Conservation (phyloP, 2,329 filamentous ascomycete species). For the Colletotrichum abscissum region DNA sequence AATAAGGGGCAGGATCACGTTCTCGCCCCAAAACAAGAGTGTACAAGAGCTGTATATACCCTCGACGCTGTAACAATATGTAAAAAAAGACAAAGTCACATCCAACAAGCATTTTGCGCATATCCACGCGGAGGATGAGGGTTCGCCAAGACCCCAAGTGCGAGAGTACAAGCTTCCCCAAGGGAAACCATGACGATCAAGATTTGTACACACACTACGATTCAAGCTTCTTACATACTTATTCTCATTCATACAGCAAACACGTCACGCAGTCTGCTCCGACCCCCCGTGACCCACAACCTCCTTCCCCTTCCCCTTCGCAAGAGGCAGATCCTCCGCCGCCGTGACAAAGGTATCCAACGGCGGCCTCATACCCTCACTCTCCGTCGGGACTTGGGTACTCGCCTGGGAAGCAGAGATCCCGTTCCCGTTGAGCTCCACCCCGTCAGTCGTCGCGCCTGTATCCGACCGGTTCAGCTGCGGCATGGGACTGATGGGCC, state of each 20-base stretch:
- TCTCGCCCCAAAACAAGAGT: neutral
- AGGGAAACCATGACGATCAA: neutral
- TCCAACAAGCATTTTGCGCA: neutral
- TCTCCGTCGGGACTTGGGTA: neutral
- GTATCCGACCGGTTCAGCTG: constrained; percentile 1
- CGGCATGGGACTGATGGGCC: constrained; percentile 46
- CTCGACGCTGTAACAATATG: constrained; percentile 35
- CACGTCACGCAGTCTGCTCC: constrained; percentile 14
- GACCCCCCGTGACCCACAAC: neutral
- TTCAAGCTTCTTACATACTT: constrained; percentile 4
- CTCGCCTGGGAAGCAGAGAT: constrained; percentile 3
- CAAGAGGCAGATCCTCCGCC: constrained; percentile 52
- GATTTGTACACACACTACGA: neutral
- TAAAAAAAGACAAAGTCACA: constrained; percentile 9
- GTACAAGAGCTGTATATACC: constrained; percentile 31
- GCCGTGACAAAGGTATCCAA: constrained; percentile 69
- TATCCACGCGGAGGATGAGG: too few species aligned
- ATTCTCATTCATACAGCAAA: neutral
- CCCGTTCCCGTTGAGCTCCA: neutral
- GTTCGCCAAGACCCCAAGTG: neutral
- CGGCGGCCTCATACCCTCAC: constrained; percentile 46
- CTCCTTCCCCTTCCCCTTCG: constrained; percentile 30
- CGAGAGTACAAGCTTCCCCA: neutral
- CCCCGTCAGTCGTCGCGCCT: neutral
- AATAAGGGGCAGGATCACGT: neutral